Percentiles rank a stretch among this genome's conserved stretches.
phyloP scores from a whole-genome alignment of 352 stramenopile genomes.

The Blastocystis sp. region DNA sequence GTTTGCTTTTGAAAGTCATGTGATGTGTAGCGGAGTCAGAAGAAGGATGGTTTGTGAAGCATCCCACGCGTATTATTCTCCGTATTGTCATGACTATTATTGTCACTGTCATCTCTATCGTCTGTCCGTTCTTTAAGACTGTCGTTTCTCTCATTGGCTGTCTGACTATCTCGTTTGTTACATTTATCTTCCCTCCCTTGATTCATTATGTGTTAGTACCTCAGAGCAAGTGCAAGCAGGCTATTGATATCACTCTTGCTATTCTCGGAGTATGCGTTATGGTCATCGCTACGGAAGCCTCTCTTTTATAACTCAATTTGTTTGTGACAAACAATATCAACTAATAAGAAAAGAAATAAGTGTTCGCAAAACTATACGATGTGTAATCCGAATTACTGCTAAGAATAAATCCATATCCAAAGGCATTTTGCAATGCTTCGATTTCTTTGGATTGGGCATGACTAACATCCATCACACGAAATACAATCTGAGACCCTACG shows the following conservation, averaged over 20 bases:
- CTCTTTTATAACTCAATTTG: conserved; percentile 5
- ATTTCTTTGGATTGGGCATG: not conserved
- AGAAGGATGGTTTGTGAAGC: conserved; percentile 32
- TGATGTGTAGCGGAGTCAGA: not conserved
- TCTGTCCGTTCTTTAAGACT: conserved; percentile 53
- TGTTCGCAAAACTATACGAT: not conserved
- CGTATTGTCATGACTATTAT: conserved; percentile 36
- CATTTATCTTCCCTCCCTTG: conserved; percentile 57
- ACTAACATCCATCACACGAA: conserved; percentile 37
- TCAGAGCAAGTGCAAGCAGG: conserved; percentile 16
- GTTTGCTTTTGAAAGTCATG: not conserved
- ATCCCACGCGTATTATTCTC: not conserved
- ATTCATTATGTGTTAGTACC: conserved; percentile 51
- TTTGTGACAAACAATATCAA: not conserved
- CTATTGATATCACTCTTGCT: conserved; percentile 16
- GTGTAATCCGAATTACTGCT: not conserved
- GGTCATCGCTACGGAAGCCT: conserved; percentile 38
- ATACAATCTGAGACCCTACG: conserved; percentile 1
- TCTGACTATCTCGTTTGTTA: conserved; percentile 58
- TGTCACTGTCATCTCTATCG: conserved; percentile 38
- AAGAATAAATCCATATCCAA: conserved; percentile 7
- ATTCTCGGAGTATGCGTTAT: conserved; percentile 42
- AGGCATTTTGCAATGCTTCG: not conserved
- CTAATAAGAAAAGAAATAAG: conserved; percentile 35
- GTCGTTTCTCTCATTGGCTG: conserved; percentile 50